Percentiles rank a stretch among this genome's conserved stretches.
phyloP scores from a whole-genome alignment of 768 basidiomycete genomes.

The Xerocomus spinulosus region DNA sequence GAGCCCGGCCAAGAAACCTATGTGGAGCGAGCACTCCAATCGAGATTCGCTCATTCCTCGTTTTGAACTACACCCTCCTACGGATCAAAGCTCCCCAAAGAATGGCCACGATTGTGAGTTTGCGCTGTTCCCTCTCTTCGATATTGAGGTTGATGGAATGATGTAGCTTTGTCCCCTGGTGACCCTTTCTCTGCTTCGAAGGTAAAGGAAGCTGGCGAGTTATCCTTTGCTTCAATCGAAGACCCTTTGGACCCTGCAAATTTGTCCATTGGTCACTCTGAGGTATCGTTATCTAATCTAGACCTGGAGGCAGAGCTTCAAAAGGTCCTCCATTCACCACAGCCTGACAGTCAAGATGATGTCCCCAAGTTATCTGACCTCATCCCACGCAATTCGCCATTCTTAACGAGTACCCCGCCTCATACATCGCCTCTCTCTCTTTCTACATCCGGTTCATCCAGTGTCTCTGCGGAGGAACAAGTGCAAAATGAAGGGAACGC shows the following conservation, averaged over 20 bases:
- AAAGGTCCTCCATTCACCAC: conserved; percentile 15
- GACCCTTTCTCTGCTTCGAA: conserved; percentile 22
- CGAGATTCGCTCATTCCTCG: conserved; percentile 34
- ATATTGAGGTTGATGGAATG: background rate
- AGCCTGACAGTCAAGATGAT: conserved; percentile 6
- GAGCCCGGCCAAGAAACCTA: conserved; percentile 35
- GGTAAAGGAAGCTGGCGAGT: conserved; percentile 21
- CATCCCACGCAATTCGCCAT: conserved; percentile 19
- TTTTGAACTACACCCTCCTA: conserved; percentile 24
- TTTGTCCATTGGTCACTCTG: conserved; percentile 34
- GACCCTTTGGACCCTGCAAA: conserved; percentile 31
- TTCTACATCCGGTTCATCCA: conserved; percentile 14
- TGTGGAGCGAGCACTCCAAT: conserved; percentile 16
- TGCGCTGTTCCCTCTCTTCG: background rate
- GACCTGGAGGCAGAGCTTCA: conserved; percentile 30
- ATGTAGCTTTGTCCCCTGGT: conserved; percentile 10
- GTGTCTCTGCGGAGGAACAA: conserved; percentile 12
- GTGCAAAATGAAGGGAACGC: conserved; percentile 5
- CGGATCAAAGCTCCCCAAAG: conserved; percentile 22
- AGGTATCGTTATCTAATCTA: conserved; percentile 33
- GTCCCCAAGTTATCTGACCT: conserved; percentile 24
- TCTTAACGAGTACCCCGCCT: conserved; percentile 28
- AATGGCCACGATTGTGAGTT: conserved; percentile 14
- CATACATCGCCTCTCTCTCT: conserved; percentile 19
- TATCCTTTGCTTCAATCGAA: conserved; percentile 27